Conservation (phyloP, 106 monocot genomes). For the Dendrobium huoshanense region DNA sequence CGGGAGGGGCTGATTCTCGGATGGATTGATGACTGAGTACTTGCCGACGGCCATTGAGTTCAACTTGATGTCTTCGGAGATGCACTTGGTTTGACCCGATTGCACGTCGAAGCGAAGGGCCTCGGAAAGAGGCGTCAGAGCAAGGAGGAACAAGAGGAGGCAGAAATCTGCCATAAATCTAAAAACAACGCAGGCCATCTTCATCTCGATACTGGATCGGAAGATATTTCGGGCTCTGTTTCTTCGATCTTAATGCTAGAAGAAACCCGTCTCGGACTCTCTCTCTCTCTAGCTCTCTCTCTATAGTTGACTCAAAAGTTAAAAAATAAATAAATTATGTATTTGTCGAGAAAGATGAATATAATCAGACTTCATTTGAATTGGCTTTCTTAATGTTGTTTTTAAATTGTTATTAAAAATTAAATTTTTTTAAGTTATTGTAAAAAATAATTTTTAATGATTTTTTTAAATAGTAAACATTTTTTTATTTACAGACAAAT, state of each 20-base stretch:
- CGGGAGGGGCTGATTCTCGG: conserved; percentile 50
- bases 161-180: neutral
- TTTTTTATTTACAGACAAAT: no score
- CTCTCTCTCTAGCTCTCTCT: no score
- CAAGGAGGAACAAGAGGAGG: conserved; percentile 1
- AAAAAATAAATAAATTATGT: no score
- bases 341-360: no score
- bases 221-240: neutral
- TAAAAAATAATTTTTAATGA: no score
- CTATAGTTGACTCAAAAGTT: no score
- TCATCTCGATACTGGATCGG: neutral
- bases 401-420: no score
- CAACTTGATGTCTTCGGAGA: conserved; percentile 89
- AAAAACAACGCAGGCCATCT: neutral
- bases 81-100: conserved; percentile 87
- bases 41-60: conserved; percentile 91
- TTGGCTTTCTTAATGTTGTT: no score
- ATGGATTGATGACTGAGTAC: conserved; percentile 68
- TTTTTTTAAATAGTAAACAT: no score
- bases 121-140: conserved; percentile 7
- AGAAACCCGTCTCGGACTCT: neutral
- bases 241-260: neutral
- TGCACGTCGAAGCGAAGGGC: conserved; percentile 86
- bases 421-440: no score
- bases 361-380: no score